phyloP scores from a whole-genome alignment of 176 grass and related monocot species.

The Tillandsia fasciculata region DNA sequence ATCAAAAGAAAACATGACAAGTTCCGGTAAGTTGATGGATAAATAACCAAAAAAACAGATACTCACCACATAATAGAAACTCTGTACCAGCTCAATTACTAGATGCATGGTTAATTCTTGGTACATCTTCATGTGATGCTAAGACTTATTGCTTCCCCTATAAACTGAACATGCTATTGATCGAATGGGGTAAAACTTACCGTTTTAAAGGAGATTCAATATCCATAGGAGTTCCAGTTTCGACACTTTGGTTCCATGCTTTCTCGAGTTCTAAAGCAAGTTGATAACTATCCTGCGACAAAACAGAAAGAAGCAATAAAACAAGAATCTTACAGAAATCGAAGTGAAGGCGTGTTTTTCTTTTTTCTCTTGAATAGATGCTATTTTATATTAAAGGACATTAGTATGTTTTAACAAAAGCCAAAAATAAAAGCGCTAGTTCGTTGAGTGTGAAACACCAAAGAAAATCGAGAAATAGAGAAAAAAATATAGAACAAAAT shows the following conservation, averaged over 20 bases:
- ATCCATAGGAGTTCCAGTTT: constrained; percentile 57
- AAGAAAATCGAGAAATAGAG: too few species aligned
- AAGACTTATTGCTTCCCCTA: background rate
- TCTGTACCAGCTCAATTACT: background rate
- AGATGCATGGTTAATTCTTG: background rate
- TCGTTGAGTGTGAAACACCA: too few species aligned
- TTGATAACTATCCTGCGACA: constrained; percentile 84
- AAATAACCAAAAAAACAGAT: background rate
- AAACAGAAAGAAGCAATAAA: constrained; percentile 13
- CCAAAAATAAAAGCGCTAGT: too few species aligned
- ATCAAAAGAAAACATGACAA: constrained; percentile 5
- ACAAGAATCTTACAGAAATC: background rate
- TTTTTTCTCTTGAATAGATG: background rate
- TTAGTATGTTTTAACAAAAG: too few species aligned
- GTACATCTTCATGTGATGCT: background rate
- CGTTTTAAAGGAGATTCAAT: constrained; percentile 68
- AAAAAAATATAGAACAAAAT: too few species aligned
- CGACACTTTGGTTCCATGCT: constrained; percentile 57
- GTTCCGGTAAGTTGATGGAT: background rate
- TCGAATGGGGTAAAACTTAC: constrained; percentile 30
- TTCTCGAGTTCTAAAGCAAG: constrained; percentile 95
- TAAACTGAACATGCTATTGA: background rate
- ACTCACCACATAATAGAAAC: background rate
- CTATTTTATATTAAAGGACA: too few species aligned
- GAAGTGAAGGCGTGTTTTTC: background rate